A percentile compares a stretch with the other conserved stretches of the same genome.
Evolutionary conservation across 2,329 filamentous ascomycete species (phyloP).

Genomic region (Fusarium sp.): DNA sequence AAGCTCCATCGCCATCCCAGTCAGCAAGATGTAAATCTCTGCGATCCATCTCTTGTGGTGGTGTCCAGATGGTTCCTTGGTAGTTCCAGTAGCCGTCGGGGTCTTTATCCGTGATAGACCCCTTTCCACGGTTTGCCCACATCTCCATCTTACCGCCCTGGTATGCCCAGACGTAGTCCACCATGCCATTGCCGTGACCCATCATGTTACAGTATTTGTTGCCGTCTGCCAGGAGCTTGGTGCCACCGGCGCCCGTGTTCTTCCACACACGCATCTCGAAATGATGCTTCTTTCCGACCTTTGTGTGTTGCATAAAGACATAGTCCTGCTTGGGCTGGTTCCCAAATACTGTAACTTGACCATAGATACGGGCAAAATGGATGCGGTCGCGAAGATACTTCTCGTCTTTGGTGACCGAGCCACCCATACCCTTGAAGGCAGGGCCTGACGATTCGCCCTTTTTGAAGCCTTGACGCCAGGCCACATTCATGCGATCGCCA

Average conservation of each 20-base stretch:
- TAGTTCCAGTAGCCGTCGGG: not conserved
- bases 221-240: slow-evolving; percentile 2
- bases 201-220: slow-evolving; percentile 30
- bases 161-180: slow-evolving; percentile 17
- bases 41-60: slow-evolving; percentile 35
- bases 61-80: slow-evolving; percentile 4
- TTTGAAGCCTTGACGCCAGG: slow-evolving; percentile 9
- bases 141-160: not conserved
- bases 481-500: slow-evolving; percentile 2
- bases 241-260: slow-evolving; percentile 5
- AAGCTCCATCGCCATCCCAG: slow-evolving; percentile 55
- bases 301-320: not conserved
- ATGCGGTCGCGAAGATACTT: not conserved
- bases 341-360: not conserved
- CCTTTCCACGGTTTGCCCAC: not conserved
- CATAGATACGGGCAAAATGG: slow-evolving; percentile 1
- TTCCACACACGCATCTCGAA: slow-evolving; percentile 4
- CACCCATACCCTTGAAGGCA: too few species aligned
- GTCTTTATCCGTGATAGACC: not conserved
- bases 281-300: not conserved
- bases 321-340: not conserved
- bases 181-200: slow-evolving; percentile 16
- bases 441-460: not conserved
- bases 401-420: not conserved
- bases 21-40: slow-evolving; percentile 53